Conservation (phyloP, 139 green algal genomes). For the Axilococcus clingmanii region DNA sequence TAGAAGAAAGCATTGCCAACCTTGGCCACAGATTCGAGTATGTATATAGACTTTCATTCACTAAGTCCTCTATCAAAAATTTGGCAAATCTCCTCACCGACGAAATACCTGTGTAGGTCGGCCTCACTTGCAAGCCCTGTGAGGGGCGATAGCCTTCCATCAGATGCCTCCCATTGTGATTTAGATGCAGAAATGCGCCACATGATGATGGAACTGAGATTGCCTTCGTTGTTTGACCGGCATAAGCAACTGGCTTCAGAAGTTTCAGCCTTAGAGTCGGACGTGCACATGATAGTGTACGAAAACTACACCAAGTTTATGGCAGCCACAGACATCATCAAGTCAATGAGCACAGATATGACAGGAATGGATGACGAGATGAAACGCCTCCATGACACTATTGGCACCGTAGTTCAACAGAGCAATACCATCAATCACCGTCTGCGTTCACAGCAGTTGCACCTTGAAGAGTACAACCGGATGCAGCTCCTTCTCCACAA, state of each 20-base stretch:
- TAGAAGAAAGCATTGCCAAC: too few relatives aligned
- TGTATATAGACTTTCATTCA: too few relatives aligned
- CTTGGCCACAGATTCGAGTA: too few relatives aligned
- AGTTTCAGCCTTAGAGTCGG: constrained; percentile 82
- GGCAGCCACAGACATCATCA: constrained; percentile 89
- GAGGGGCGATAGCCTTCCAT: not conserved
- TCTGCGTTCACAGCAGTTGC: constrained; percentile 58
- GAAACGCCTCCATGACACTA: constrained; percentile 3
- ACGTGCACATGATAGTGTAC: constrained; percentile 96
- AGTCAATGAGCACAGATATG: constrained; percentile 51
- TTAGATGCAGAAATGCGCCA: constrained; percentile 10
- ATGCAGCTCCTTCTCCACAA: constrained; percentile 70
- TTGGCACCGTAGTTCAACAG: constrained; percentile 37
- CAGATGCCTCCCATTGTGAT: constrained; percentile 20
- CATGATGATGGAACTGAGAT: constrained; percentile 18
- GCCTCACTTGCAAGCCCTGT: too few relatives aligned
- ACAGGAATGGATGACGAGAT: constrained; percentile 49
- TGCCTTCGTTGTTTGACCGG: constrained; percentile 30
- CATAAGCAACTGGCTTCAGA: constrained; percentile 73
- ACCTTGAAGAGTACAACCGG: constrained; percentile 80
- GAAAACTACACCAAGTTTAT: constrained; percentile 99
- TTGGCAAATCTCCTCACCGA: too few relatives aligned
- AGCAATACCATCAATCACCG: constrained; percentile 70
- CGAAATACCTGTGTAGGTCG: too few relatives aligned
- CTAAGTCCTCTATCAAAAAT: too few relatives aligned